Evolutionary conservation across 768 basidiomycete genomes (phyloP), one percentile per base, ranked within the genome.

Genomic region (Amanita inopinata): DNA sequence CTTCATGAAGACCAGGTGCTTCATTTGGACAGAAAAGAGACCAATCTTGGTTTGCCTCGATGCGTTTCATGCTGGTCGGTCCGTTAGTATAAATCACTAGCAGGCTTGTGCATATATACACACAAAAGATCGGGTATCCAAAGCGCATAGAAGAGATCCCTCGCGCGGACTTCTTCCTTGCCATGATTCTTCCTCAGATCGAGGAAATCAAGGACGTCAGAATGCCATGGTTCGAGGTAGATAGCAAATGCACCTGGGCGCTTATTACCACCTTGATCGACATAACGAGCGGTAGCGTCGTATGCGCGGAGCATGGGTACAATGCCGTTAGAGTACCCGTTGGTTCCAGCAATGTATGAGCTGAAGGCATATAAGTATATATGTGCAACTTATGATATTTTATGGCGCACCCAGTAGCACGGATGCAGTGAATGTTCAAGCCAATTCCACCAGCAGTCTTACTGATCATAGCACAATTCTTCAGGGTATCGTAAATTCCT

Each of bases 381-480:
- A 23, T 41, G 34, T n/a, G n/a, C n/a, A n/a, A n/a, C n/a, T n/a
- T n/a, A 27, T 20, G 30, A 2, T 33, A 43, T 30, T 12, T n/a
- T 18, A 35, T 43, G 34, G 59, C 78, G 19, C 55, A 89, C 88
- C 88, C 89, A 33, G 88, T 97, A 9, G 94, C 92, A 41, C 96
- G 84, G 52, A 99, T 97, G 61, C 84, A 86, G 67, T 97, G 92
- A 49, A 99, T 96, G 62, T 73, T 89, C 48, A 99, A 65, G 39
- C 96, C 96, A 58, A 98, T 97, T 40, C 96, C 96, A 54, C 96
- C 96, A 18, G 96, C 96, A 4, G 92, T 96, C 71, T 99, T 98
- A 58, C 91, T 94, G 61, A 99, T 99, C 86, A 97, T 88, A 3
- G 96, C 96, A 57, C 96, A 98, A 48, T 78, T 88, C 72, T 97